A percentile compares a stretch with the other conserved stretches of the same genome.
phyloP scores from a whole-genome alignment of 163 green algal genomes.

The Botryococcus braunii region DNA sequence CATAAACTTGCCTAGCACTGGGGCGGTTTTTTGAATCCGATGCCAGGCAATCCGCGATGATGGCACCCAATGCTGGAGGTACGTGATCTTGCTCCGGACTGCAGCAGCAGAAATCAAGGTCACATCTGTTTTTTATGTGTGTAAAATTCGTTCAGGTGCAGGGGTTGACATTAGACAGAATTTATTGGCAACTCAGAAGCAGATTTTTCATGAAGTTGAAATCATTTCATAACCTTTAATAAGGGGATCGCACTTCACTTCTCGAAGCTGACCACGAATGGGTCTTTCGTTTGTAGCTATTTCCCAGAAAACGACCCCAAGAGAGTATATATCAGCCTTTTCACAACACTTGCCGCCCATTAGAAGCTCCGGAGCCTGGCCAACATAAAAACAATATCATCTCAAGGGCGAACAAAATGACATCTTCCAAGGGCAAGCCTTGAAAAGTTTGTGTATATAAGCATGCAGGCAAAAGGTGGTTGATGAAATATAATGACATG shows the following conservation, averaged over 20 bases:
- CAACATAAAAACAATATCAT: slow-evolving; percentile 6
- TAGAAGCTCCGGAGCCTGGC: slow-evolving; percentile 12
- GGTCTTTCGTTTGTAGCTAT: slow-evolving; percentile 6
- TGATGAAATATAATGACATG: background rate
- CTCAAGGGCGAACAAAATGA: no score
- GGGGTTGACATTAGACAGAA: background rate
- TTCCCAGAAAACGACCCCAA: slow-evolving; percentile 20
- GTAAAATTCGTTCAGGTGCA: background rate
- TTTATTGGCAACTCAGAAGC: background rate
- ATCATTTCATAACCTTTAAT: background rate
- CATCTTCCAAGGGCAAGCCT: background rate
- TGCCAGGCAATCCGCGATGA: slow-evolving; percentile 10
- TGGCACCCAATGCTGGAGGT: background rate
- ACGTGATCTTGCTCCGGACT: slow-evolving; percentile 11
- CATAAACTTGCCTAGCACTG: slow-evolving; percentile 6
- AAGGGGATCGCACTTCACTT: slow-evolving; percentile 2
- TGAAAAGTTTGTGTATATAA: slow-evolving; percentile 9
- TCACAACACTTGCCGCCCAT: slow-evolving; percentile 1
- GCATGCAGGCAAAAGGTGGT: background rate
- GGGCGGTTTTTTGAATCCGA: slow-evolving; percentile 6
- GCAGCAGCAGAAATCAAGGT: background rate
- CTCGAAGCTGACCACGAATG: background rate
- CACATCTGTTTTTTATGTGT: background rate
- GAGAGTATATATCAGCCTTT: slow-evolving; percentile 15
- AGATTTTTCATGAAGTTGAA: background rate